These are phyloP conservation scores for Xenoacremonium recifei DNA, from an alignment of 2,329 filamentous ascomycete genomes.

Conservation along the genomic window DNA sequence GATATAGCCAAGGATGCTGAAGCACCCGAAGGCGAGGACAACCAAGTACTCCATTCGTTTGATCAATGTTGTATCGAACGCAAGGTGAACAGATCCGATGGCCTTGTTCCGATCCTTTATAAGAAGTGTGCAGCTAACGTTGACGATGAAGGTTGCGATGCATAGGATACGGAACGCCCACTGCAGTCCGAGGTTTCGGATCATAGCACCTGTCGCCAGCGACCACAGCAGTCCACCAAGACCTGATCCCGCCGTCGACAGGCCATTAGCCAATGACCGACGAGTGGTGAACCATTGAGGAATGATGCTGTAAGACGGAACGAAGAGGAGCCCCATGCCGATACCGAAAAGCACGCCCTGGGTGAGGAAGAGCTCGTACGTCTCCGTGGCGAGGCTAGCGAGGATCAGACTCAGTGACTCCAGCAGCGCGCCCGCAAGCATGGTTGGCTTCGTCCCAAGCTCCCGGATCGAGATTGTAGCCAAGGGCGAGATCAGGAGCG, in stretches of 20 bases:
- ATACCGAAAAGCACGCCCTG: constrained; percentile 60
- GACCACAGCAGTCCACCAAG: constrained; percentile 25
- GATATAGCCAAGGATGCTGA: constrained; percentile 65
- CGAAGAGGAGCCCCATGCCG: constrained; percentile 60
- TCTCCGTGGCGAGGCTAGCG: constrained; percentile 49
- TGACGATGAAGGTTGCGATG: constrained; percentile 51
- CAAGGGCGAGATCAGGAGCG: constrained; percentile 41
- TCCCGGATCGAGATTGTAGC: constrained; percentile 24
- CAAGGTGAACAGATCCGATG: neutral
- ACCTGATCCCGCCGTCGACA: constrained; percentile 53
- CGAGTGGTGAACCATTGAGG: constrained; percentile 61
- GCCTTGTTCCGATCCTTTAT: constrained; percentile 51
- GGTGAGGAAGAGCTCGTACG: constrained; percentile 61
- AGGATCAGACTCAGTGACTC: constrained; percentile 51
- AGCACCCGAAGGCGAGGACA: constrained; percentile 56
- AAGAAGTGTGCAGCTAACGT: constrained; percentile 52
- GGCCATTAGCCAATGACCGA: constrained; percentile 56
- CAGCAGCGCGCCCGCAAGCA: constrained; percentile 53
- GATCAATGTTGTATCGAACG: constrained; percentile 14
- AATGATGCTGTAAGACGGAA: constrained; percentile 52
- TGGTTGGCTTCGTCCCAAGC: constrained; percentile 32
- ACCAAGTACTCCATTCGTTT: constrained; percentile 53
- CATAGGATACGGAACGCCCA: constrained; percentile 55
- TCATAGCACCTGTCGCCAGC: constrained; percentile 42
- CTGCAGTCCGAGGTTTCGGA: constrained; percentile 47